Conservation (phyloP, 805 yeast genomes). For the Saccharomycopsis guyanensis region DNA sequence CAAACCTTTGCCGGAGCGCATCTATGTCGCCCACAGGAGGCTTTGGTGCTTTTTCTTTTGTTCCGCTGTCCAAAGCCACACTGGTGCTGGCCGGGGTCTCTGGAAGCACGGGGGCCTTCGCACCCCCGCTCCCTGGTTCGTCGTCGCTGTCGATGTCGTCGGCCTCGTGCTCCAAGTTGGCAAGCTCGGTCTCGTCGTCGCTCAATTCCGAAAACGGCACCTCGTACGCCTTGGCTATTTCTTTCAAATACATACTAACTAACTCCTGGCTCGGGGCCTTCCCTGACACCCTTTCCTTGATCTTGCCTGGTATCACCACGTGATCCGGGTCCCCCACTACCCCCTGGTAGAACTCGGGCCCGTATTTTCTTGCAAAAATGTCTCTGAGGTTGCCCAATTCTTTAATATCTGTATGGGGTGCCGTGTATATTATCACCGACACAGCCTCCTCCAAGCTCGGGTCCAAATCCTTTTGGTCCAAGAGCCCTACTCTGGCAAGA, state of each 20-base stretch:
- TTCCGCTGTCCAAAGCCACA: constrained; percentile 20
- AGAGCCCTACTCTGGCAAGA: constrained; percentile 61
- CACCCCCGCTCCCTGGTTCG: constrained; percentile 31
- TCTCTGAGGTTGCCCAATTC: constrained; percentile 60
- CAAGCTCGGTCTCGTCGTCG: constrained; percentile 27
- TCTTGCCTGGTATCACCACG: constrained; percentile 56
- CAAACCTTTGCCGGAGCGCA: constrained; percentile 62
- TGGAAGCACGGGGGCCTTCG: constrained; percentile 24
- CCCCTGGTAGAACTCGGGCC: constrained; percentile 52
- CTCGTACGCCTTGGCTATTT: constrained; percentile 72
- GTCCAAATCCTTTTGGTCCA: constrained; percentile 43
- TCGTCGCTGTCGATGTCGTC: constrained; percentile 25
- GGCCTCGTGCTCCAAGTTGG: constrained; percentile 24
- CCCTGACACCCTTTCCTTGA: constrained; percentile 52
- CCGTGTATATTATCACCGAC: constrained; percentile 56
- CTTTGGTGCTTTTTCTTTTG: constrained; percentile 20
- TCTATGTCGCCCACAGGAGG: constrained; percentile 46
- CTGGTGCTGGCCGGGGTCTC: constrained; percentile 20
- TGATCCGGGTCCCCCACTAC: constrained; percentile 45
- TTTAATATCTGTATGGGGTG: constrained; percentile 68
- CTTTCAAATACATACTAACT: constrained; percentile 63
- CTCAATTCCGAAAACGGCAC: constrained; percentile 61
- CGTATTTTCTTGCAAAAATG: constrained; percentile 52
- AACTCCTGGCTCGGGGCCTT: constrained; percentile 60
- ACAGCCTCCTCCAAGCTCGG: constrained; percentile 71